Base-by-base conservation (phyloP, 2,329 filamentous ascomycete genomes). In the Trichoderma aggressivum region DNA sequence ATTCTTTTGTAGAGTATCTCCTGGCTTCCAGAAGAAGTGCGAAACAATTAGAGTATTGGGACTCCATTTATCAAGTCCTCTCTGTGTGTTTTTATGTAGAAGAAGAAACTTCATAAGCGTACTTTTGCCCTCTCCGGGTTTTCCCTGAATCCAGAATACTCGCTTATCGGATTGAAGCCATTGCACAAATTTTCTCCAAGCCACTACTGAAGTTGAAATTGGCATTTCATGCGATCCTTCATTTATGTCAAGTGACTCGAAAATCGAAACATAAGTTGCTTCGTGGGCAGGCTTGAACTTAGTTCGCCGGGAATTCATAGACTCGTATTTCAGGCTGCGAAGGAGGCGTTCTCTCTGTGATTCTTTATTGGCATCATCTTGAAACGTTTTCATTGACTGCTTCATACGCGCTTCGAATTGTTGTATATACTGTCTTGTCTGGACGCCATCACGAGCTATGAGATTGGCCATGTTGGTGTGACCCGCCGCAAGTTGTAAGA, bases 131-230 rank as follows among this genome's bases (percentile, higher is more conserved):
- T 39, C 11, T 1, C 39, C 61, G 1, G 61, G 61, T 4, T 64
- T 64, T 53, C 61, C 61, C 4, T 53, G 39, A 18, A 64, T 64
- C 61, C 61, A 64, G 18, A 64, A 64, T 3, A 24, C 3, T 50
- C 28, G 26, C 1, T 26, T 7, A 2, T 64, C 61, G 1, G 61
- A 64, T 32, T 34, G 18, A 16, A 64, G 61, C 61, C 61, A 64
- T 3, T 21, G 8, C 4, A 64, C 7, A 16, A 64, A 64, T 10
- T 3, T 26, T 7, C 2, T 24, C 61, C 61, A 64, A 6, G 39
- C 12, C 7, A 3, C 12, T 7, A 26, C 61, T 16, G 34, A 30
- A 7, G 36, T 14, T 4, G 34, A 30, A 3, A 5, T 1, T 30
- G 6, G 1, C 36, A 16, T 16, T 7, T 2, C 36, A 2, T 39